Evolutionary conservation across 768 basidiomycete species (phyloP), one percentile per base, ranked within the genome.

Genomic region (Lactarius pseudohatsudake): DNA sequence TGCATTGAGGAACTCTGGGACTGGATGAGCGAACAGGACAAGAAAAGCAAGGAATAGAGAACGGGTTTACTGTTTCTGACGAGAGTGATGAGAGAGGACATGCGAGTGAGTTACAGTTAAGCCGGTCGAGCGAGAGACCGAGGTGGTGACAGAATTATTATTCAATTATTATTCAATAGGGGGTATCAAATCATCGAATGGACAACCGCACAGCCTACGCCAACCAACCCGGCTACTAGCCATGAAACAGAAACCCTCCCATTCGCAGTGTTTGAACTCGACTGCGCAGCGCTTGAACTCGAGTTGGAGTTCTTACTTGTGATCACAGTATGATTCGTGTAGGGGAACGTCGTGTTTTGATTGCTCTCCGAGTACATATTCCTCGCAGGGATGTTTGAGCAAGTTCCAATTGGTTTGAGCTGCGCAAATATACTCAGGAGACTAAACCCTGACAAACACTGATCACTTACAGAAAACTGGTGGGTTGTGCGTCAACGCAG

Each of bases 301-400:
- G 47, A 1, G 18, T 30, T 15, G 4, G 61, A 26, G 40, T 55
- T 64, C 9, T 50, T 16, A 54, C 62, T 67, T 36, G 66, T 67
- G 15, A 67, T 20, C 5, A 67, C 57, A 3, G 75, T 73, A 36
- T 77, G 76, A 59, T 77, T 75, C 66, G 83, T 56, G 66, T 79
- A 83, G 22, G 87, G 87, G 84, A 90, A 91, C 0, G 87, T 79
- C 26, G 71, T 73, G 76, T 96, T 95, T 65, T 79, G 79, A 70
- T 86, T 92, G 32, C 88, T 91, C 80, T 98, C 96, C 57, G 87
- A 79, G 79, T 97, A 98, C 50, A 95, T 79, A 74, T 96, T 84
- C 38, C 79, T 77, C 26, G 82, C 72, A 7, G 86, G 83, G 71
- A 87, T 82, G 59, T 82, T 83, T 64, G 83, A 81, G 82, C 96